Percentiles rank a stretch among this genome's conserved stretches.
These are phyloP conservation scores for Rhododendron ovatum DNA, from an alignment of 148 eudicot species.

Conservation along the genomic window DNA sequence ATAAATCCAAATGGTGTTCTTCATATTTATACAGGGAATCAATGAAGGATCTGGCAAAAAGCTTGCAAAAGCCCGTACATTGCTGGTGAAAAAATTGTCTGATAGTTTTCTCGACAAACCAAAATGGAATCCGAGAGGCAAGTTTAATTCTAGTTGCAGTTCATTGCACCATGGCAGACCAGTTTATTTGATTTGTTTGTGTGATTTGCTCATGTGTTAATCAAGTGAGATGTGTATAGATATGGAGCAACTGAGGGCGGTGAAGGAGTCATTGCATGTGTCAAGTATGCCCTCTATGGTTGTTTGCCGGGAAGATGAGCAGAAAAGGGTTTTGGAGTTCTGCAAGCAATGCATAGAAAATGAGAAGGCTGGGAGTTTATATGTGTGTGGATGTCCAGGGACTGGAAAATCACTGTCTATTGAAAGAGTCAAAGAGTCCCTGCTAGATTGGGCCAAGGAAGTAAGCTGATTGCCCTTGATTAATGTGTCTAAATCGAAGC, in stretches of 20 bases:
- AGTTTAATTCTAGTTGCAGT: neutral
- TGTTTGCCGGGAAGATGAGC: slow-evolving; percentile 75
- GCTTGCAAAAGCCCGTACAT: slow-evolving; percentile 10
- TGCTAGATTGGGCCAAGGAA: slow-evolving; percentile 65
- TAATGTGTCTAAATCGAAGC: neutral
- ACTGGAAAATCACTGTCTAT: slow-evolving; percentile 89
- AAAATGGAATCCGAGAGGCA: slow-evolving; percentile 71
- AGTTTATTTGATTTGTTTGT: neutral
- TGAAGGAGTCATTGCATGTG: slow-evolving; percentile 83
- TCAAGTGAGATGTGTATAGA: slow-evolving; percentile 25
- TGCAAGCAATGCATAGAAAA: slow-evolving; percentile 56
- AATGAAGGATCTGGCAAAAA: slow-evolving; percentile 24
- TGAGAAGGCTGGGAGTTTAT: slow-evolving; percentile 76
- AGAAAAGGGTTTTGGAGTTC: slow-evolving; percentile 54
- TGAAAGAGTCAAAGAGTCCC: slow-evolving; percentile 63
- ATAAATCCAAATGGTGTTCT: neutral
- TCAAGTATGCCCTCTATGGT: slow-evolving; percentile 54
- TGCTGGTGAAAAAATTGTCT: slow-evolving; percentile 43
- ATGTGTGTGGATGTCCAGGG: slow-evolving; percentile 90
- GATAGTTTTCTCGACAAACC: slow-evolving; percentile 45
- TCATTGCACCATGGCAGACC: neutral
- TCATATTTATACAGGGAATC: slow-evolving; percentile 27
- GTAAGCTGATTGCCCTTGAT: slow-evolving; percentile 28
- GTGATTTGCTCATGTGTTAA: neutral
- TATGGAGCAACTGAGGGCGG: slow-evolving; percentile 52